These are phyloP conservation scores for Epichloe baconii DNA, from an alignment of 2,329 filamentous ascomycete species.

Conservation along the genomic window DNA sequence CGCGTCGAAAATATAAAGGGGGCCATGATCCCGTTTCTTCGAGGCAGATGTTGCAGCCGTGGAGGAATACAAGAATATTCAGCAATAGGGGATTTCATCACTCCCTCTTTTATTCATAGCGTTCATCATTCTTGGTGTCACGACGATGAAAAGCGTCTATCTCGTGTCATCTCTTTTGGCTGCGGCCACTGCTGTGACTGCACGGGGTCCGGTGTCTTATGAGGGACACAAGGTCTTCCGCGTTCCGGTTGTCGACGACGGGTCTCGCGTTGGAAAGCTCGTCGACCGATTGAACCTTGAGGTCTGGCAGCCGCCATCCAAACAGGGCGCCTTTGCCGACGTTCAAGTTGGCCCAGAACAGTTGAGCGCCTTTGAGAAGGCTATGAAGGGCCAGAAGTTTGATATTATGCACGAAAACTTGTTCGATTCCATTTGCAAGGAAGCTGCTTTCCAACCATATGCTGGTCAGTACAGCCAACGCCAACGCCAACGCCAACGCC, in stretches of 20 bases:
- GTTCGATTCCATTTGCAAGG: conserved; percentile 23
- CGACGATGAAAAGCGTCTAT: conserved; percentile 9
- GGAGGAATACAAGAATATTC: neutral
- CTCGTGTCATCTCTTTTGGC: conserved; percentile 8
- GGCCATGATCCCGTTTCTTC: neutral
- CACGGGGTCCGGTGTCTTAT: conserved; percentile 20
- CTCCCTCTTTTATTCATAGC: neutral
- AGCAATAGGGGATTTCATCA: neutral
- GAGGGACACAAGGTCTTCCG: conserved; percentile 33
- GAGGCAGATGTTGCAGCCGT: neutral
- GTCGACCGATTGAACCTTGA: conserved; percentile 21
- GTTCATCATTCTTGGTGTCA: neutral
- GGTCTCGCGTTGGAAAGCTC: conserved; percentile 19
- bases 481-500: neutral
- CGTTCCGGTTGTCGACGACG: conserved; percentile 22
- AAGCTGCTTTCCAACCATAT: conserved; percentile 19
- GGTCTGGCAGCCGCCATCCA: conserved; percentile 23
- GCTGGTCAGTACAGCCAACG: conserved; percentile 11
- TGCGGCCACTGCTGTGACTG: conserved; percentile 8
- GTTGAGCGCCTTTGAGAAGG: conserved; percentile 20
- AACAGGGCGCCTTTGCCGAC: conserved; percentile 23
- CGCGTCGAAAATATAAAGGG: neutral
- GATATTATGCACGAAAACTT: conserved; percentile 26
- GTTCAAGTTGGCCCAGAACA: conserved; percentile 25
- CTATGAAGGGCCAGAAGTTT: conserved; percentile 17